Conservation (phyloP, 495 filamentous ascomycete species). For the Penicillium diatomitis region DNA sequence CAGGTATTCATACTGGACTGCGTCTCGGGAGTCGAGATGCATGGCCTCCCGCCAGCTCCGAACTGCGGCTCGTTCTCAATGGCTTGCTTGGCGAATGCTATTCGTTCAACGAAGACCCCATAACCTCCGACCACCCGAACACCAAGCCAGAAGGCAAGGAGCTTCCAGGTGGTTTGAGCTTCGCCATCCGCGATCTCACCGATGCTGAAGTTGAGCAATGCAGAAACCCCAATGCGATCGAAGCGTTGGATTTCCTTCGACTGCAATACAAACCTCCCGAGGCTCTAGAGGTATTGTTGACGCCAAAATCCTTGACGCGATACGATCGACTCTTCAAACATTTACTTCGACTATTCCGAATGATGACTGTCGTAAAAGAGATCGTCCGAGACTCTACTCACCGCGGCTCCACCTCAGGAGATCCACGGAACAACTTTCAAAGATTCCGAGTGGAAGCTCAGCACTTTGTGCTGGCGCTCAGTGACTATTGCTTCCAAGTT, state of each 20-base stretch:
- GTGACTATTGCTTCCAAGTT: constrained; percentile 66
- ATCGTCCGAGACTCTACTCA: constrained; percentile 52
- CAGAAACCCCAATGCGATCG: constrained; percentile 67
- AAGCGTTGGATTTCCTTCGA: constrained; percentile 84
- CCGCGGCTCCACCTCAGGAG: constrained; percentile 28
- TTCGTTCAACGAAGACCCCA: constrained; percentile 17
- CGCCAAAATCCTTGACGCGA: constrained; percentile 52
- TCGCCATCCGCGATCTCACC: constrained; percentile 74
- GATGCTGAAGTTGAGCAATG: constrained; percentile 66
- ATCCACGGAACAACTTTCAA: constrained; percentile 38
- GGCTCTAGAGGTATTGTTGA: constrained; percentile 65
- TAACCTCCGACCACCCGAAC: constrained; percentile 13
- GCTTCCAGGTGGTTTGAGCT: constrained; percentile 75
- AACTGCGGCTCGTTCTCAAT: constrained; percentile 79
- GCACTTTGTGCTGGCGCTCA: constrained; percentile 62
- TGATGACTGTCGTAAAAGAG: constrained; percentile 68
- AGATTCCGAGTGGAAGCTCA: constrained; percentile 67
- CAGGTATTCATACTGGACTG: constrained; percentile 68
- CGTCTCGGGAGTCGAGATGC: constrained; percentile 64
- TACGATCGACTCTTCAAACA: constrained; percentile 80
- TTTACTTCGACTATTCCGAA: constrained; percentile 65
- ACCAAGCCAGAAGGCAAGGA: constrained; percentile 31
- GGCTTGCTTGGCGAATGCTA: constrained; percentile 76
- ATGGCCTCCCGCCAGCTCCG: constrained; percentile 91
- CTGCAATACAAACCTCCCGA: constrained; percentile 75